These are phyloP conservation scores for Leccinum subgranulosum DNA, from an alignment of 768 basidiomycete genomes.

Conservation along the genomic window DNA sequence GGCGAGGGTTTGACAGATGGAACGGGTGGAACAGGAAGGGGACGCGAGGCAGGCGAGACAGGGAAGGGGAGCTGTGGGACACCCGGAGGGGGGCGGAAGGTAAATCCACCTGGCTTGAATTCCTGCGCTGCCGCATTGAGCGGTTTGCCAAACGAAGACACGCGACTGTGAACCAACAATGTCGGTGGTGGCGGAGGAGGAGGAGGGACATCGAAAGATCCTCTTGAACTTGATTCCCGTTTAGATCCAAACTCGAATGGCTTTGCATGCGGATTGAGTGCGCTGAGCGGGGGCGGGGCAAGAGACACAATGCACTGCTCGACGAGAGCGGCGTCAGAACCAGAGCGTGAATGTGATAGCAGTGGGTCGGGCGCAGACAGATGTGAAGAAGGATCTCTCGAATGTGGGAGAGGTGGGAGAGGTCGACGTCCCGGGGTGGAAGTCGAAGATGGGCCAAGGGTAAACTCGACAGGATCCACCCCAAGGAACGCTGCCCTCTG, in stretches of 20 bases:
- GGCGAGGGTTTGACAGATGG: slow-evolving; percentile 29
- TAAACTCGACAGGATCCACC: slow-evolving; percentile 41
- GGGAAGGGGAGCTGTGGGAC: slow-evolving; percentile 53
- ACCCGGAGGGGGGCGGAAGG: slow-evolving; percentile 68
- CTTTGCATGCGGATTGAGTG: slow-evolving; percentile 77
- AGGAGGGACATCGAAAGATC: slow-evolving; percentile 25
- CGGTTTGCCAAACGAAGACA: slow-evolving; percentile 57
- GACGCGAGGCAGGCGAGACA: slow-evolving; percentile 31
- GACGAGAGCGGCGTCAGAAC: slow-evolving; percentile 41
- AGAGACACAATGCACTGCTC: slow-evolving; percentile 16
- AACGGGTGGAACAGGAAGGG: slow-evolving; percentile 38
- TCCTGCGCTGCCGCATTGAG: slow-evolving; percentile 78
- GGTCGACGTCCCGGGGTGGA: slow-evolving; percentile 45
- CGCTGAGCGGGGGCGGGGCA: slow-evolving; percentile 6
- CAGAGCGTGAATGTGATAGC: slow-evolving; percentile 57
- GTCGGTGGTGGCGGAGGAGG: slow-evolving; percentile 38
- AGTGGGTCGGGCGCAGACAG: slow-evolving; percentile 61
- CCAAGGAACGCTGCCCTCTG: slow-evolving; percentile 43
- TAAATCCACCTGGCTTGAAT: slow-evolving; percentile 77
- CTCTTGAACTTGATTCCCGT: slow-evolving; percentile 35
- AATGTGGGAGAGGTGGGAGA: slow-evolving; percentile 61
- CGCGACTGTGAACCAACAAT: slow-evolving; percentile 33
- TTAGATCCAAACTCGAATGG: slow-evolving; percentile 74
- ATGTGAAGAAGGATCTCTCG: slow-evolving; percentile 59
- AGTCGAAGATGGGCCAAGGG: slow-evolving; percentile 44